Evolutionary conservation across 2,329 filamentous ascomycete genomes (phyloP).

Genomic region (Aspergillus sp.): DNA sequence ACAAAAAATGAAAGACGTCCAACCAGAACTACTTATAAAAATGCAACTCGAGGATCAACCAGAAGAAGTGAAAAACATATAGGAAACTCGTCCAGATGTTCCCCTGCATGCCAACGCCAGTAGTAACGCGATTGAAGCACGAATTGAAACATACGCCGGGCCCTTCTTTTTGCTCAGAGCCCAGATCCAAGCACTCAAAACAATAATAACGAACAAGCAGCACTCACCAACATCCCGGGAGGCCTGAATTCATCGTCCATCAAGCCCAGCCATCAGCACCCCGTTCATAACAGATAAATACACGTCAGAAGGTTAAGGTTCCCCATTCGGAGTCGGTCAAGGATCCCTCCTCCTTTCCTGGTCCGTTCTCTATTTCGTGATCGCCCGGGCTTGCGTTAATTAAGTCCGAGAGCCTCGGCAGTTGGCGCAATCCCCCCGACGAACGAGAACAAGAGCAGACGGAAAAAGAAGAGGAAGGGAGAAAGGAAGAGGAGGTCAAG

Average conservation of each 20-base stretch:
- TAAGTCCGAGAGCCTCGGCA: not conserved
- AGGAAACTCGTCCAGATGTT: constrained; percentile 9
- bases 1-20: not conserved
- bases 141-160: constrained; percentile 10
- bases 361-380: not conserved
- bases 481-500: constrained; percentile 11
- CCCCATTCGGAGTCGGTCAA: not conserved
- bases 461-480: constrained; percentile 8
- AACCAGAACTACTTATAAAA: not conserved
- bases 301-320: not conserved
- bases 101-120: constrained; percentile 8
- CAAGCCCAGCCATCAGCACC: constrained; percentile 1
- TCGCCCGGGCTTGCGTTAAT: not conserved
- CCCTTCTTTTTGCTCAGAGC: not conserved
- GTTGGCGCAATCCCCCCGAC: not conserved
- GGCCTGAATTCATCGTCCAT: constrained; percentile 4
- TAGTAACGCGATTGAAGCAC: constrained; percentile 4
- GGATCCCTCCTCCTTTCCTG: not conserved
- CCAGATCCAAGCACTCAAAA: not conserved
- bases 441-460: not conserved
- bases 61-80: constrained; percentile 5
- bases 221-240: not conserved
- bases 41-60: not conserved
- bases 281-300: constrained; percentile 4
- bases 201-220: not conserved